Evolutionary conservation across 2,329 filamentous ascomycete species (phyloP).

Genomic region (Phoma sp.): DNA sequence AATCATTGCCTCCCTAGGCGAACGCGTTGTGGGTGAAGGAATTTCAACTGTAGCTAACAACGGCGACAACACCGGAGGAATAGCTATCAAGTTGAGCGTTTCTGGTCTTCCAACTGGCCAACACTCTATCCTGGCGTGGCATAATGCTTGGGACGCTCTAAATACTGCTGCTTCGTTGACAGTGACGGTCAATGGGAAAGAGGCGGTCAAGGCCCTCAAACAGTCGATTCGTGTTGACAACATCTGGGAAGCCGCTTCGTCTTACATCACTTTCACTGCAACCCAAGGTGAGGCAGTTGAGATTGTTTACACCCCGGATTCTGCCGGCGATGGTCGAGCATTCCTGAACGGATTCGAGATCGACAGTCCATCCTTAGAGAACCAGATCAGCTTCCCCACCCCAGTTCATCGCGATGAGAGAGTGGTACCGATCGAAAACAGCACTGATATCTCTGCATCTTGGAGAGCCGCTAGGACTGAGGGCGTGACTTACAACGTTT

Average conservation of each 20-base stretch:
- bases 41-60: slow-evolving; percentile 33
- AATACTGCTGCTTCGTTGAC: slow-evolving; percentile 26
- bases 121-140: slow-evolving; percentile 40
- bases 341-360: slow-evolving; percentile 46
- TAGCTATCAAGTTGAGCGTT: slow-evolving; percentile 34
- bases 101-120: slow-evolving; percentile 36
- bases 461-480: slow-evolving; percentile 32
- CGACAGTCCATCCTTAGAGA: slow-evolving; percentile 29
- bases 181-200: slow-evolving; percentile 34
- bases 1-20: slow-evolving; percentile 36
- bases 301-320: slow-evolving; percentile 26
- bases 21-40: slow-evolving; percentile 38
- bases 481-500: slow-evolving; percentile 33
- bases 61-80: slow-evolving; percentile 21
- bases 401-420: slow-evolving; percentile 43
- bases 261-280: slow-evolving; percentile 35
- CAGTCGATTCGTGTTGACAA: slow-evolving; percentile 42
- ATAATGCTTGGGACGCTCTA: slow-evolving; percentile 43
- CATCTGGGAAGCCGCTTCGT: slow-evolving; percentile 41
- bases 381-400: slow-evolving; percentile 37
- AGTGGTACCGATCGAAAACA: slow-evolving; percentile 20
- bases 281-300: slow-evolving; percentile 29
- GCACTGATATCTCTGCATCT: slow-evolving; percentile 20
- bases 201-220: slow-evolving; percentile 9
- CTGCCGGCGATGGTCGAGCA: slow-evolving; percentile 23